Conservation (phyloP, 345 rosid genomes). For the Kandelia obovata region DNA sequence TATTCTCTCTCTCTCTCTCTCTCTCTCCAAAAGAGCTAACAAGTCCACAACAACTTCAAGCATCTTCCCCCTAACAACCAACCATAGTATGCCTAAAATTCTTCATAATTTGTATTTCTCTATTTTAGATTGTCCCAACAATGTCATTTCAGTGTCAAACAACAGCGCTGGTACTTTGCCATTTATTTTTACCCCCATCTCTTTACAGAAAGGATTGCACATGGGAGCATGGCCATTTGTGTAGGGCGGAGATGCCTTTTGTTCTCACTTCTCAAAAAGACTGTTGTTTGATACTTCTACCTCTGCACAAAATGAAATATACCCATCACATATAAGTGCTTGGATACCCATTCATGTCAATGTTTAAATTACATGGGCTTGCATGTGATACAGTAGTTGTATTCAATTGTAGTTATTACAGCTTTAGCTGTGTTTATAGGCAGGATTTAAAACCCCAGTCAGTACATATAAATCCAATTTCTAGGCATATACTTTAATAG, state of each 20-base stretch:
- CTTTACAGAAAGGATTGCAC: constrained; percentile 93
- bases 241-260: constrained; percentile 65
- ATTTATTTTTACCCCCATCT: constrained; percentile 23
- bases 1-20: too few relatives aligned
- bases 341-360: too few relatives aligned
- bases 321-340: too few relatives aligned
- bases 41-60: constrained; percentile 35
- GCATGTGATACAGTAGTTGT: too few relatives aligned
- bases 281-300: constrained; percentile 6
- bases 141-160: constrained; percentile 56
- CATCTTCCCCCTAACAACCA: constrained; percentile 81
- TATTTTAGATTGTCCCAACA: constrained; percentile 42
- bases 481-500: too few relatives aligned
- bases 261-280: constrained; percentile 38
- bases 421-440: too few relatives aligned
- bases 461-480: too few relatives aligned
- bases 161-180: constrained; percentile 28
- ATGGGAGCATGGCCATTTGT: constrained; percentile 66
- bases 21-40: constrained; percentile 35
- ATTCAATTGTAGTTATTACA: too few relatives aligned
- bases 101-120: constrained; percentile 17
- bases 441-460: too few relatives aligned
- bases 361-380: too few relatives aligned
- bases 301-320: too few relatives aligned
- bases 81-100: constrained; percentile 50